A percentile compares a stretch with the other conserved stretches of the same genome.
phyloP scores from a whole-genome alignment of 176 grass and related monocot species.

The Rhynchospora tenuis region DNA sequence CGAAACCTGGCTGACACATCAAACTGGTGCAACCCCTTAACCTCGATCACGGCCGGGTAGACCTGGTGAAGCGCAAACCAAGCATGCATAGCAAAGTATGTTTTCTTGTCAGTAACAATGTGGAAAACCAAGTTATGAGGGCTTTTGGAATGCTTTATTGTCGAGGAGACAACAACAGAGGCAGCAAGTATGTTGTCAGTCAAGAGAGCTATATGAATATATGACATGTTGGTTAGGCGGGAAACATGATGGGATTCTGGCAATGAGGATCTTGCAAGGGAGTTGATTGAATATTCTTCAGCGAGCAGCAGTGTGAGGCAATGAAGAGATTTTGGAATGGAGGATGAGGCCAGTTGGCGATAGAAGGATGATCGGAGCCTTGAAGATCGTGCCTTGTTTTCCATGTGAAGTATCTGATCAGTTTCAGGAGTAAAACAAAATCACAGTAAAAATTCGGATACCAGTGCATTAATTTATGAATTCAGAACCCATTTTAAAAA shows the following conservation, averaged over 20 bases:
- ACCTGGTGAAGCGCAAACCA: constrained; percentile 81
- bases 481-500: neutral
- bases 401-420: constrained; percentile 81
- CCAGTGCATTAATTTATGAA: neutral
- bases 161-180: constrained; percentile 54
- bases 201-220: constrained; percentile 63
- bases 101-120: constrained; percentile 90
- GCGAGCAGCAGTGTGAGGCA: constrained; percentile 64
- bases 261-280: constrained; percentile 62
- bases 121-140: constrained; percentile 72
- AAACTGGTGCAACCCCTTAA: constrained; percentile 88
- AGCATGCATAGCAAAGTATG: constrained; percentile 74
- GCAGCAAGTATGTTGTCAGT: constrained; percentile 87
- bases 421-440: neutral
- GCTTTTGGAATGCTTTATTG: constrained; percentile 37
- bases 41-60: constrained; percentile 61
- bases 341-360: constrained; percentile 58
- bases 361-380: constrained; percentile 51
- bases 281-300: constrained; percentile 78
- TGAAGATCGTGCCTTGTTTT: constrained; percentile 56
- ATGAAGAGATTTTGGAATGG: constrained; percentile 74
- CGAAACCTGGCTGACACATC: constrained; percentile 42
- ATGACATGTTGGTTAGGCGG: constrained; percentile 44
- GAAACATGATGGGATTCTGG: constrained; percentile 69
- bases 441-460: neutral